Evolutionary conservation across 129 eudicot species (phyloP).

Genomic region (Tagetes erecta): DNA sequence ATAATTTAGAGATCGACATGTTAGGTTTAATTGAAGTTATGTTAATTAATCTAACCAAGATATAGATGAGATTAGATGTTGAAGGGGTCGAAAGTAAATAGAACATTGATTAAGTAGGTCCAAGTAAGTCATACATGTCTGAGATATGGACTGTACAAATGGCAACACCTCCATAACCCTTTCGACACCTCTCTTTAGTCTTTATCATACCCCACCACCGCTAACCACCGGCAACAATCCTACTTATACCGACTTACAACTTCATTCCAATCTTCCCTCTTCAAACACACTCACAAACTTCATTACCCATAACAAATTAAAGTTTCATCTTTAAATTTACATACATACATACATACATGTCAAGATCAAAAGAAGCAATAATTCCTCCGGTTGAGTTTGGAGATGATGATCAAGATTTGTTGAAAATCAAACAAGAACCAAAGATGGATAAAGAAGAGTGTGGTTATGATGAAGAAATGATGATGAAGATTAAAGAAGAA

Average conservation of each 20-base stretch:
- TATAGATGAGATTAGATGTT: too few relatives aligned
- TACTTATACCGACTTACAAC: conserved; percentile 27
- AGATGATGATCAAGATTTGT: conserved; percentile 13
- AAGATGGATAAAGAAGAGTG: too few relatives aligned
- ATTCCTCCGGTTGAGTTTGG: not conserved
- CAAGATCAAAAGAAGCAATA: conserved; percentile 3
- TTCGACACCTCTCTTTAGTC: conserved; percentile 37
- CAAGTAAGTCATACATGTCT: conserved; percentile 35
- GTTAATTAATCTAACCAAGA: too few relatives aligned
- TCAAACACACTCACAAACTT: conserved; percentile 1
- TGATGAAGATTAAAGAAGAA: conserved; percentile 31
- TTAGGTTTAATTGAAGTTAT: too few relatives aligned
- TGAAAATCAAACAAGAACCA: conserved; percentile 42
- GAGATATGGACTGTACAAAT: conserved; percentile 33
- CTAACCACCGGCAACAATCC: conserved; percentile 31
- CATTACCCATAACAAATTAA: too few relatives aligned
- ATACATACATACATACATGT: not conserved
- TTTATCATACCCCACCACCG: conserved; percentile 32
- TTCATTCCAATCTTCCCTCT: not conserved
- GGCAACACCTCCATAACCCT: conserved; percentile 41
- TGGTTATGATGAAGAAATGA: not conserved
- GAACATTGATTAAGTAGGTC: conserved; percentile 29
- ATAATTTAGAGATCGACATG: too few relatives aligned
- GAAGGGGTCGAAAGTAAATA: conserved; percentile 5
- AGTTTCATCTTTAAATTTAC: too few relatives aligned